Conservation (phyloP, 495 filamentous ascomycete species). For the Lasiosphaeria hispida region DNA sequence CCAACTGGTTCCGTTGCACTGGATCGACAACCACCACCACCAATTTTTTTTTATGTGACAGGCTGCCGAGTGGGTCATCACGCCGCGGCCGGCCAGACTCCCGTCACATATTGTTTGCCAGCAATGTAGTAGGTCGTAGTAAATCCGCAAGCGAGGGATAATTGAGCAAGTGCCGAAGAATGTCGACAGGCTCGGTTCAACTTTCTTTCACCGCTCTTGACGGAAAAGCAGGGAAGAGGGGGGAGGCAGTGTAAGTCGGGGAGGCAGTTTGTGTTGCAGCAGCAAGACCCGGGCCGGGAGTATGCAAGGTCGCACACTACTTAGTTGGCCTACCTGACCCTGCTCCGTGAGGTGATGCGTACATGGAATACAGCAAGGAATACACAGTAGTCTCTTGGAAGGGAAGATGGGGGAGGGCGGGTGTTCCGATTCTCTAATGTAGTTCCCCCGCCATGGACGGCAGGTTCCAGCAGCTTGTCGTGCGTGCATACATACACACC, state of each 20-base stretch:
- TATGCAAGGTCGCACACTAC: constrained; percentile 4
- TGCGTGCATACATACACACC: too few relatives aligned
- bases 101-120: too few relatives aligned
- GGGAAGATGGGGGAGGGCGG: neutral
- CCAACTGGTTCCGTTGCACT: constrained; percentile 17
- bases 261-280: constrained; percentile 24
- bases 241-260: too few relatives aligned
- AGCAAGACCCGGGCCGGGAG: constrained; percentile 6
- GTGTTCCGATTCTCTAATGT: neutral
- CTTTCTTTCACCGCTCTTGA: constrained; percentile 29
- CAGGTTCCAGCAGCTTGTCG: too few relatives aligned
- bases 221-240: constrained; percentile 10
- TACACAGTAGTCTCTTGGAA: neutral
- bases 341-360: too few relatives aligned
- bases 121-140: too few relatives aligned
- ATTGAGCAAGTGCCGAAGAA: constrained; percentile 8
- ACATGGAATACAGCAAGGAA: too few relatives aligned
- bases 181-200: neutral
- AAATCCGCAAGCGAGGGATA: neutral
- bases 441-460: too few relatives aligned
- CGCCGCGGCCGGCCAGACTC: too few relatives aligned
- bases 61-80: too few relatives aligned
- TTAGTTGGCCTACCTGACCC: neutral
- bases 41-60: too few relatives aligned
- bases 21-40: constrained; percentile 11